Conservation (phyloP, 768 basidiomycete species). For the Suillus variegatus region DNA sequence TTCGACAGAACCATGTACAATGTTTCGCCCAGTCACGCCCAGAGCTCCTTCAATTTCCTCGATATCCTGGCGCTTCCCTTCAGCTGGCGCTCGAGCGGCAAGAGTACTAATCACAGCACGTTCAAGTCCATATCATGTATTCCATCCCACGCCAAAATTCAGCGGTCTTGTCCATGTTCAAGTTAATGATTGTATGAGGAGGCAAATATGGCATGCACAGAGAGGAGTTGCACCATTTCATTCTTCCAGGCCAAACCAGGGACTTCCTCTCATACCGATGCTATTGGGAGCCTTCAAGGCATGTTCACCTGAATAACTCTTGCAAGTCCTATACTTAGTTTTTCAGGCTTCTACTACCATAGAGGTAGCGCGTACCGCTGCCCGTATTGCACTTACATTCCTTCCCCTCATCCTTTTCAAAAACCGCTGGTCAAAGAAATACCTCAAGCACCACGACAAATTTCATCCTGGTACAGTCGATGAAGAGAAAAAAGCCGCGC, state of each 20-base stretch:
- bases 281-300: conserved; percentile 71
- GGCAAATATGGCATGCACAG: conserved; percentile 5
- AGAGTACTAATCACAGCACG: background rate
- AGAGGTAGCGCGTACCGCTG: conserved; percentile 67
- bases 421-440: conserved; percentile 51
- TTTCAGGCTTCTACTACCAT: conserved; percentile 71
- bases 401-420: conserved; percentile 67
- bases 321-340: conserved; percentile 6
- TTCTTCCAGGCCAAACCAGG: conserved; percentile 37
- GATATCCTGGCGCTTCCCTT: background rate
- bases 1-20: conserved; percentile 44
- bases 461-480: conserved; percentile 43
- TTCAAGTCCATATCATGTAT: conserved; percentile 2
- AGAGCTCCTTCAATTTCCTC: conserved; percentile 1
- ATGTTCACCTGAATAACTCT: conserved; percentile 15
- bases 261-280: conserved; percentile 49
- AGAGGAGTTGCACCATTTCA: conserved; percentile 37
- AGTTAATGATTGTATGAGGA: conserved; percentile 4
- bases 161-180: conserved; percentile 13
- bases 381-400: conserved; percentile 73
- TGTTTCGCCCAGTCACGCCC: conserved; percentile 43
- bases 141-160: conserved; percentile 6
- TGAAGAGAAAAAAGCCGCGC: conserved; percentile 50
- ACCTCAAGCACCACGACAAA: conserved; percentile 47
- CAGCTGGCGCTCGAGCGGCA: background rate